Evolutionary conservation across 495 filamentous ascomycete genomes (phyloP), one percentile per base, ranked within the genome.

Genomic region (Xylaria castorea): DNA sequence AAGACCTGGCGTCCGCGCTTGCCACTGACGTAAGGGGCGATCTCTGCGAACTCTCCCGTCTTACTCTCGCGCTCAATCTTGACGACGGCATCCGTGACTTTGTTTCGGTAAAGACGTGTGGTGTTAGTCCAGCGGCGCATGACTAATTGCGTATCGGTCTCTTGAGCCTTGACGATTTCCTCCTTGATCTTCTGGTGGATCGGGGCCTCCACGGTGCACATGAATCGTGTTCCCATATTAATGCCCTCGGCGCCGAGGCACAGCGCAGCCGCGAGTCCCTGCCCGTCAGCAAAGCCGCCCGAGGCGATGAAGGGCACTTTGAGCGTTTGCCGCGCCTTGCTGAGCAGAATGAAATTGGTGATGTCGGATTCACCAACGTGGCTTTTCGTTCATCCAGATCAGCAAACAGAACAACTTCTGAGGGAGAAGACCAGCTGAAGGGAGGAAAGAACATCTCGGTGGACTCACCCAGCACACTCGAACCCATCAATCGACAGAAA

Each of bases 401-500:
- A 68, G 61, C 30, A 68, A 48, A 44, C 42, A 3, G 32, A 27
- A 34, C 48, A 46, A 16, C n/a, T 58, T 18, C 1, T 27, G 6
- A 11, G 30, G 11, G 12, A 11, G 20, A 40, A 25, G 27, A 25
- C n/a, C 16, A 44, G 20, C 14, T 32, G 27, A 2, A 4, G 14
- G 20, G 53, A 30, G 32, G 64, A 12, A n/a, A 7, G 12, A 50
- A 48, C 25, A 30, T 16, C 5, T 51, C 0, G 46, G 27, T 18
- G 20, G 20, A 82, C 84, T 80, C 95, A 97, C 67, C 96, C 96
- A 30, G 94, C 96, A 82, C 96, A 99, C 82, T 99, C 96, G 76
- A 99, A 98, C 27, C 96, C 96, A 77, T 99, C 96, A 76, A 99
- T 98, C 40, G 90, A 93, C 44, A 99, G 84, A 82, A 99, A 99